These are phyloP conservation scores for Gastrolobium villosum DNA, from an alignment of 306 rosid species.

Conservation along the genomic window DNA sequence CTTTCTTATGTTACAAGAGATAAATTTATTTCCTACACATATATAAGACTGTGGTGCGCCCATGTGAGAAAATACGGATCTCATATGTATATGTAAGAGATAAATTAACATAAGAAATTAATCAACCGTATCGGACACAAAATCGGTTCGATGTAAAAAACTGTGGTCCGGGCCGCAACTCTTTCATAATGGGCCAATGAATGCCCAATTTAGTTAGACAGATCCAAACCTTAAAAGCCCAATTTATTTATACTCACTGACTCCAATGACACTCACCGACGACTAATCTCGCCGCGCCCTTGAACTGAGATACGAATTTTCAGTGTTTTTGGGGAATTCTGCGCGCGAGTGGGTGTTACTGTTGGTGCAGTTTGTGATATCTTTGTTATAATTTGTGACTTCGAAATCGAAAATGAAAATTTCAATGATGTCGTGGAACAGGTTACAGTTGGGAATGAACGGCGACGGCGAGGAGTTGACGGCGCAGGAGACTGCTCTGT, in stretches of 20 bases:
- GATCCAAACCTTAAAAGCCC: background rate
- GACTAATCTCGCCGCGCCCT: slow-evolving; percentile 2
- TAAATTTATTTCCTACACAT: too few relatives aligned
- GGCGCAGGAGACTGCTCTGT: slow-evolving; percentile 93
- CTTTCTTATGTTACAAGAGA: too few relatives aligned
- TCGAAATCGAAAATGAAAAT: background rate
- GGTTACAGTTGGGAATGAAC: slow-evolving; percentile 72
- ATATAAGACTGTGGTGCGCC: too few relatives aligned
- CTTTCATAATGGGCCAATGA: background rate
- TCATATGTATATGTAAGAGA: too few relatives aligned
- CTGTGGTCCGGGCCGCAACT: background rate
- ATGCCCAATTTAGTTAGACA: background rate
- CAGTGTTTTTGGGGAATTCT: background rate
- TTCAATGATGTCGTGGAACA: slow-evolving; percentile 32
- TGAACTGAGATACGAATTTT: slow-evolving; percentile 29
- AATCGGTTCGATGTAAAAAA: too few relatives aligned
- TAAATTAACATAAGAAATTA: too few relatives aligned
- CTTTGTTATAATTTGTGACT: background rate
- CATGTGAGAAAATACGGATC: too few relatives aligned
- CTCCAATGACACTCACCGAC: background rate
- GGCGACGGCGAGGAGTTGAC: slow-evolving; percentile 85
- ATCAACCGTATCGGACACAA: too few relatives aligned
- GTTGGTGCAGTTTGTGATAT: background rate
- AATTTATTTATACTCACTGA: background rate
- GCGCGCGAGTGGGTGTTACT: background rate